Conservation (phyloP, 306 rosid species). For the Begonia fuchsioides region DNA sequence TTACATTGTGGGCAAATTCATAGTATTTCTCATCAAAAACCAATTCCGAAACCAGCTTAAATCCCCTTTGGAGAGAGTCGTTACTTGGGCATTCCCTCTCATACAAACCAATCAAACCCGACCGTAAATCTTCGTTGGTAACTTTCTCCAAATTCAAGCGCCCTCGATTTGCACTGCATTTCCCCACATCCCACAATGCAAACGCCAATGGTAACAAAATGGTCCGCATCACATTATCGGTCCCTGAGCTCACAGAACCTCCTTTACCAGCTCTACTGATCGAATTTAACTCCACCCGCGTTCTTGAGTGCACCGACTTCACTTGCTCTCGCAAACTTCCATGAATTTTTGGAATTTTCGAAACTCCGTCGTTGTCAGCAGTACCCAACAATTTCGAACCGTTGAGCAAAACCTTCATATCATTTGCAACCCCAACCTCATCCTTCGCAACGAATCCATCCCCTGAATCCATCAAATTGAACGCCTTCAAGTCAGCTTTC, state of each 20-base stretch:
- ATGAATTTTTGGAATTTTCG: conserved; percentile 38
- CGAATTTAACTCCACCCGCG: conserved; percentile 56
- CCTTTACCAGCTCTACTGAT: conserved; percentile 17
- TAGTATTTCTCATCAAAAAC: conserved; percentile 25
- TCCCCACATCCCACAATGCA: conserved; percentile 38
- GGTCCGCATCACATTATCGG: conserved; percentile 22
- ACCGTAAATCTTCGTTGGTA: conserved; percentile 11
- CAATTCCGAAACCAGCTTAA: conserved; percentile 25
- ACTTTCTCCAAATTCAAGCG: conserved; percentile 21
- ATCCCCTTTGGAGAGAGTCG: conserved; percentile 26
- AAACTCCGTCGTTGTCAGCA: conserved; percentile 19
- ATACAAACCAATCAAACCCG: conserved; percentile 27
- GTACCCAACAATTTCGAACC: conserved; percentile 78
- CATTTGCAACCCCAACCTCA: conserved; percentile 58
- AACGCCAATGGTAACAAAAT: conserved; percentile 33
- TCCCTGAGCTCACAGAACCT: conserved; percentile 12
- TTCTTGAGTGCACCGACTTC: conserved; percentile 42
- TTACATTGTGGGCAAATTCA: conserved; percentile 40
- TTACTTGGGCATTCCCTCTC: conserved; percentile 28
- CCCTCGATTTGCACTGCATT: conserved; percentile 34
- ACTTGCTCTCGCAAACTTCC: conserved; percentile 43
- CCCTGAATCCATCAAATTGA: conserved; percentile 59
- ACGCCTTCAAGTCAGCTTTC: conserved; percentile 45
- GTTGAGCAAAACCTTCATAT: conserved; percentile 55
- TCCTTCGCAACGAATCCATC: conserved; percentile 57